A percentile compares a stretch with the other conserved stretches of the same genome.
Conservation (phyloP, 2,329 filamentous ascomycete genomes). For the Ploettnerulaceae sp. region DNA sequence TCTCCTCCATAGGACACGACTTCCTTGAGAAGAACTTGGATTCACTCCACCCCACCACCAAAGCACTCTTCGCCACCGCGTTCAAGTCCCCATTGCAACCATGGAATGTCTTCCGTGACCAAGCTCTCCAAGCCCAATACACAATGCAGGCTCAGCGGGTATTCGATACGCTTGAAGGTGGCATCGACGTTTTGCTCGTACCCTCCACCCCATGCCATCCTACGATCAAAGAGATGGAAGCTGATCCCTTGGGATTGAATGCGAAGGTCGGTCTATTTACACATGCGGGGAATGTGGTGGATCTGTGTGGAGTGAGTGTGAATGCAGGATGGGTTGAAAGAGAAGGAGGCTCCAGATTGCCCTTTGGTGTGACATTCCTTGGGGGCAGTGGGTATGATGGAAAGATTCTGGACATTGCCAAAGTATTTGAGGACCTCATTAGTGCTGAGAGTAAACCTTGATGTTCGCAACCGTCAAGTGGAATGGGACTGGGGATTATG, state of each 20-base stretch:
- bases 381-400: conserved; percentile 36
- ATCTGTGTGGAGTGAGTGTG: conserved; percentile 43
- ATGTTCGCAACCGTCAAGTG: too few species aligned
- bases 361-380: conserved; percentile 38
- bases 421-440: conserved; percentile 31
- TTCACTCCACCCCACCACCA: conserved; percentile 44
- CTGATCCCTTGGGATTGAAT: conserved; percentile 47
- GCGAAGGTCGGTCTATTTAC: conserved; percentile 46
- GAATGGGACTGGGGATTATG: too few species aligned
- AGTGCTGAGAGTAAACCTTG: conserved; percentile 38
- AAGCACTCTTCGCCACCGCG: conserved; percentile 39
- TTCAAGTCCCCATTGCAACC: conserved; percentile 37
- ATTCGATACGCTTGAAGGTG: conserved; percentile 30
- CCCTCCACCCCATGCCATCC: conserved; percentile 46
- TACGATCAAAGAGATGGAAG: conserved; percentile 46
- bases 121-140: conserved; percentile 26
- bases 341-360: conserved; percentile 26
- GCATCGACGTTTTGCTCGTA: conserved; percentile 44
- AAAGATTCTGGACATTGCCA: conserved; percentile 35
- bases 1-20: conserved; percentile 39
- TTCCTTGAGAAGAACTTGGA: conserved; percentile 35
- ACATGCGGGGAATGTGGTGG: conserved; percentile 51
- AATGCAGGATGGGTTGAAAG: conserved; percentile 25
- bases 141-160: conserved; percentile 23
- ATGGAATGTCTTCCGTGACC: conserved; percentile 41